Base-by-base conservation (phyloP, 2,329 filamentous ascomycete species). In the Aspergillus sp. region DNA sequence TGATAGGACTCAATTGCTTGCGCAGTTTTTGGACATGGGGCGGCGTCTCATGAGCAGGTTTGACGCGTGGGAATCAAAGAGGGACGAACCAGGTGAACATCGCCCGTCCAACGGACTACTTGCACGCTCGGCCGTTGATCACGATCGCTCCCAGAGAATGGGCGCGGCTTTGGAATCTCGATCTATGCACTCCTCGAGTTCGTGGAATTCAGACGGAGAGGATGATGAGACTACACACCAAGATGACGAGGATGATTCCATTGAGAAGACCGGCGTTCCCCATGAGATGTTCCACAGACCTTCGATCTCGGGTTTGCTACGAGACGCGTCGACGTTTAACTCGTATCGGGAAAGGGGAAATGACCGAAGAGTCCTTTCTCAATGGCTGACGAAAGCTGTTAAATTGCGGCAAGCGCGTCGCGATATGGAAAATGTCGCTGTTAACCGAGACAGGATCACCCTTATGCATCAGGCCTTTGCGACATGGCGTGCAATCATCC, bases 381-480 rank as follows among this genome's bases (percentile, higher is more conserved):
- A 54, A 37, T 74, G 71, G 72, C 60, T 64, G 30, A 60, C 66
- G 35, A 55, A 56, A 30, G 61, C 66, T 34, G 48, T 55, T 30
- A 53, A 62, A 36, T 40, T 49, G 19, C 52, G 52, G 33, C 52
- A 64, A 31, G 44, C 52, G 19, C 61, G 57, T 35, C 41, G 49
- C 19, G 48, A 56, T 15, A 59, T 68, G 44, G 57, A 65, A 36
- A 42, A 51, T 8, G 54, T 64, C 33, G 70, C 75, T n/a, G 40
- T 55, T 6, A 61, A 63, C 13, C 64, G 67, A 32, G 72, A 80
- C 45, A 61, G 62, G 17, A 49, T 53, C 10, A 67, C 66, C 6
- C 58, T 80, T 13, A 53, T 77, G 29, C 66, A 63, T 24, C 63
- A 71, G 40, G 69, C 67, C 0, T 62, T 78, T 26, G 67, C 71